Conservation (phyloP, 345 rosid genomes). For the Aurinia saxatilis region DNA sequence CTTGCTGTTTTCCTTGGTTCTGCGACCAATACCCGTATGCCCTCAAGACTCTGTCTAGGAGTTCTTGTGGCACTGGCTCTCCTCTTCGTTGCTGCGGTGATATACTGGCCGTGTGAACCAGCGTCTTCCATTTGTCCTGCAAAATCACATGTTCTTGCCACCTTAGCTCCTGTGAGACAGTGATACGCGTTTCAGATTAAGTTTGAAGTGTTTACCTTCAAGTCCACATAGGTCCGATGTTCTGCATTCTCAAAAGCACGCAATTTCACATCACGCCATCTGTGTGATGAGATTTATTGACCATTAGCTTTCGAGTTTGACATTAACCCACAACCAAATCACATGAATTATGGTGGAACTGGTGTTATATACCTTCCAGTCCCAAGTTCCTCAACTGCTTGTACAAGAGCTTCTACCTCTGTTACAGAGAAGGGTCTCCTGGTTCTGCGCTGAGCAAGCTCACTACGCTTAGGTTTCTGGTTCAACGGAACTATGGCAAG, state of each 20-base stretch:
- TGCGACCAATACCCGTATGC: slow-evolving; percentile 81
- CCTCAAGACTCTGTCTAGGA: slow-evolving; percentile 69
- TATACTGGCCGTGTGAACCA: slow-evolving; percentile 83
- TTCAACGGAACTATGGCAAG: slow-evolving; percentile 62
- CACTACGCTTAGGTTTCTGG: slow-evolving; percentile 60
- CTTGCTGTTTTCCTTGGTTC: slow-evolving; percentile 64
- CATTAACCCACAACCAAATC: not conserved
- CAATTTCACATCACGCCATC: slow-evolving; percentile 85
- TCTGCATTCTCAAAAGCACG: slow-evolving; percentile 63
- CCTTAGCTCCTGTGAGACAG: not conserved
- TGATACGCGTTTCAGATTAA: not conserved
- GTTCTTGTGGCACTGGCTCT: slow-evolving; percentile 84
- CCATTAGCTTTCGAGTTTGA: slow-evolving; percentile 6
- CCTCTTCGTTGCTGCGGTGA: slow-evolving; percentile 87
- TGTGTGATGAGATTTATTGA: slow-evolving; percentile 27
- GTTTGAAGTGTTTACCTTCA: slow-evolving; percentile 43
- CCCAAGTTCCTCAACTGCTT: slow-evolving; percentile 81
- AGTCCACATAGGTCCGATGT: slow-evolving; percentile 69
- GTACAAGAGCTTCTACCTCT: slow-evolving; percentile 87
- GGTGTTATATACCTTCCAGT: slow-evolving; percentile 61
- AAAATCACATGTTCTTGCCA: slow-evolving; percentile 11
- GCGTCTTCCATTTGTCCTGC: slow-evolving; percentile 94
- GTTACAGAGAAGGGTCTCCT: slow-evolving; percentile 88
- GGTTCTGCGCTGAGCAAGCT: slow-evolving; percentile 71
- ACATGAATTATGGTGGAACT: not conserved